phyloP scores from a whole-genome alignment of 768 basidiomycete genomes.

The Coprinellus aureogranulatus region DNA sequence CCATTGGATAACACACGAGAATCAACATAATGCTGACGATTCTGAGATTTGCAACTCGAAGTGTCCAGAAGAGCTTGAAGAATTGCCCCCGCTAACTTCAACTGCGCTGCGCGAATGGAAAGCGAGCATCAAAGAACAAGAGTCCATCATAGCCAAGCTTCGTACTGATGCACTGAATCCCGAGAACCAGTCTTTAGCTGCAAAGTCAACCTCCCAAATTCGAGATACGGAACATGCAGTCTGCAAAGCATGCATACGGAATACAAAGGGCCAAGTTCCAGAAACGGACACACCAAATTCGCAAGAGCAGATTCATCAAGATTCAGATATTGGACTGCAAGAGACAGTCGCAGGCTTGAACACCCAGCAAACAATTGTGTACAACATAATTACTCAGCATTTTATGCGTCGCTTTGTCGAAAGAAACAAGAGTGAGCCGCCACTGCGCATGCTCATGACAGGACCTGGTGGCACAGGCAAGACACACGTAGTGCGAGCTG shows the following conservation, averaged over 20 bases:
- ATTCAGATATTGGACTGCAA: no score
- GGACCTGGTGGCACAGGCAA: conserved; percentile 34
- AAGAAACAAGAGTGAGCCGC: background rate
- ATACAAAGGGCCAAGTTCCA: no score
- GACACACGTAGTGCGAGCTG: conserved; percentile 26
- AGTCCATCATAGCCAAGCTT: background rate
- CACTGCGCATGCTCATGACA: conserved; percentile 8
- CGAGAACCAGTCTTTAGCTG: background rate
- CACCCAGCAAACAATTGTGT: background rate
- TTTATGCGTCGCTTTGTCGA: background rate
- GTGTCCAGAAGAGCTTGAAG: background rate
- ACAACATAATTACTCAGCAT: background rate
- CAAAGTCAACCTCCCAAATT: background rate
- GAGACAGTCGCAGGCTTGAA: background rate
- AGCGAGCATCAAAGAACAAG: background rate
- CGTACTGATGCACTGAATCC: background rate
- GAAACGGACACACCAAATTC: no score
- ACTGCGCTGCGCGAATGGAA: background rate
- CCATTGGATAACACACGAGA: background rate
- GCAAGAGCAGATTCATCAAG: no score
- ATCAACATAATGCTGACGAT: background rate
- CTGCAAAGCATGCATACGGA: background rate
- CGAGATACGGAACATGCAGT: background rate
- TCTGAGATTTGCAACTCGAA: background rate
- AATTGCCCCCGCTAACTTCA: background rate